Conservation (phyloP, 1,139 yeast genomes). For the Zygosaccharomyces pseudobailii region DNA sequence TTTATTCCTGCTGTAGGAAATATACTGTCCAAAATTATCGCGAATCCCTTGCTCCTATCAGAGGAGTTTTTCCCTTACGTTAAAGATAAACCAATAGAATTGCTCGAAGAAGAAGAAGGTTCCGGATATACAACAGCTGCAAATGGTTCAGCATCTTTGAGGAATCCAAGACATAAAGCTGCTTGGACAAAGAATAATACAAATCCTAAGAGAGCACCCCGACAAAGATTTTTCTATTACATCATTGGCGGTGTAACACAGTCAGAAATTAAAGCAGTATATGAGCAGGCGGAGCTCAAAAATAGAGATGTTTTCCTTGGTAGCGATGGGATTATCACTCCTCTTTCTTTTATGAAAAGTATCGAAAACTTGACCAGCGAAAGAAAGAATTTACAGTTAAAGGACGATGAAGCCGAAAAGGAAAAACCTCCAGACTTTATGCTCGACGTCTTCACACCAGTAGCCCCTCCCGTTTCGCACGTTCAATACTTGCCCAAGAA, state of each 20-base stretch:
- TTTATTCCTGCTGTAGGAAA: slow-evolving; percentile 67
- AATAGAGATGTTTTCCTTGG: slow-evolving; percentile 81
- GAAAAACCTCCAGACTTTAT: slow-evolving; percentile 35
- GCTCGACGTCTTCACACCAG: slow-evolving; percentile 21
- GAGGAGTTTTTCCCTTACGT: slow-evolving; percentile 68
- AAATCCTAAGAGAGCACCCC: slow-evolving; percentile 39
- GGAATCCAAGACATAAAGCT: slow-evolving; percentile 74
- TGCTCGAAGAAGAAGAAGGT: slow-evolving; percentile 47
- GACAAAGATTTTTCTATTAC: slow-evolving; percentile 72
- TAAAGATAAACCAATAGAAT: slow-evolving; percentile 61
- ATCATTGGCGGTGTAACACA: slow-evolving; percentile 89
- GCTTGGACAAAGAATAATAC: slow-evolving; percentile 65
- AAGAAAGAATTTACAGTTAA: slow-evolving; percentile 31
- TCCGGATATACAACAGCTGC: slow-evolving; percentile 32
- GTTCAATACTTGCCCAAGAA: slow-evolving; percentile 22
- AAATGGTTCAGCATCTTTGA: slow-evolving; percentile 44
- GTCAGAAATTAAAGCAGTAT: slow-evolving; percentile 72
- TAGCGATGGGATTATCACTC: slow-evolving; percentile 70
- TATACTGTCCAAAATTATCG: slow-evolving; percentile 44
- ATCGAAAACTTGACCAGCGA: slow-evolving; percentile 35
- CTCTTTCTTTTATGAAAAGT: slow-evolving; percentile 48
- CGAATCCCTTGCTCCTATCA: slow-evolving; percentile 34
- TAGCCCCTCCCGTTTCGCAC: slow-evolving; percentile 26
- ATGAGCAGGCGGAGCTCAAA: slow-evolving; percentile 58
- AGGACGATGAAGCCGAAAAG: slow-evolving; percentile 27